A percentile compares a stretch with the other conserved stretches of the same genome.
These are phyloP conservation scores for Eucalyptus sp. DNA, from an alignment of 345 rosid genomes.

Conservation along the genomic window DNA sequence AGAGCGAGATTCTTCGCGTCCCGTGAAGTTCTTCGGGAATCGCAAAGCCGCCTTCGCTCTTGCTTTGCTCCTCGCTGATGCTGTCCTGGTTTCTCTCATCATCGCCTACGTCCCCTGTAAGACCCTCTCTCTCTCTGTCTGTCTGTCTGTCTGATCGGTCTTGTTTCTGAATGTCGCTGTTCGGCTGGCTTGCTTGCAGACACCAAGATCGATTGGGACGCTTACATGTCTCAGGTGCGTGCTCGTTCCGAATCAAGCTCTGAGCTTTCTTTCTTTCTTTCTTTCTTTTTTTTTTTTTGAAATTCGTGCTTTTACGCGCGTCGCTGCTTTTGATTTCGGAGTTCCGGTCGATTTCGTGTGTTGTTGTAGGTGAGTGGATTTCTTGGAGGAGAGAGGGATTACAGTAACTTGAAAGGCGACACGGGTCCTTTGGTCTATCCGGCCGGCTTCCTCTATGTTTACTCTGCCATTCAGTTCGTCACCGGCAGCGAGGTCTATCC, in stretches of 20 bases:
- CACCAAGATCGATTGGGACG: slow-evolving; percentile 99
- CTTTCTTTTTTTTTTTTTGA: accelerated
- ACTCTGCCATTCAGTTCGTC: slow-evolving; percentile 60
- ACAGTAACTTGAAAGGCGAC: slow-evolving; percentile 77
- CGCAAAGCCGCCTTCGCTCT: slow-evolving; percentile 31
- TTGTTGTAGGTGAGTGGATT: slow-evolving; percentile 63
- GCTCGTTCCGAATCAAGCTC: not conserved
- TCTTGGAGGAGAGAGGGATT: slow-evolving; percentile 88
- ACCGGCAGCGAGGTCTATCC: slow-evolving; percentile 64
- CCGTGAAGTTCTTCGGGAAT: slow-evolving; percentile 1
- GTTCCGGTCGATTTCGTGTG: not conserved
- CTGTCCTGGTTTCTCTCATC: slow-evolving; percentile 60
- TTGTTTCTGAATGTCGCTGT: not conserved
- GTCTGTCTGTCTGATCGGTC: not conserved
- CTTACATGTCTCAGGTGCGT: slow-evolving; percentile 92
- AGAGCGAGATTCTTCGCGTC: not conserved
- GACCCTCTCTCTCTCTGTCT: not conserved
- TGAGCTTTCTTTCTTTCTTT: not conserved
- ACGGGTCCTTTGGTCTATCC: slow-evolving; percentile 97
- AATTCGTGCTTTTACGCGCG: not conserved
- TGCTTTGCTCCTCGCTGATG: slow-evolving; percentile 36
- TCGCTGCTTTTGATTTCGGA: not conserved
- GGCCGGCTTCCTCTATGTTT: slow-evolving; percentile 85
- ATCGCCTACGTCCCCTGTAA: slow-evolving; percentile 81
- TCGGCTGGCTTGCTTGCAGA: slow-evolving; percentile 21